A percentile compares a stretch with the other conserved stretches of the same genome.
These are phyloP conservation scores for Monilinia aucupariae DNA, from an alignment of 2,329 filamentous ascomycete species.

Conservation along the genomic window DNA sequence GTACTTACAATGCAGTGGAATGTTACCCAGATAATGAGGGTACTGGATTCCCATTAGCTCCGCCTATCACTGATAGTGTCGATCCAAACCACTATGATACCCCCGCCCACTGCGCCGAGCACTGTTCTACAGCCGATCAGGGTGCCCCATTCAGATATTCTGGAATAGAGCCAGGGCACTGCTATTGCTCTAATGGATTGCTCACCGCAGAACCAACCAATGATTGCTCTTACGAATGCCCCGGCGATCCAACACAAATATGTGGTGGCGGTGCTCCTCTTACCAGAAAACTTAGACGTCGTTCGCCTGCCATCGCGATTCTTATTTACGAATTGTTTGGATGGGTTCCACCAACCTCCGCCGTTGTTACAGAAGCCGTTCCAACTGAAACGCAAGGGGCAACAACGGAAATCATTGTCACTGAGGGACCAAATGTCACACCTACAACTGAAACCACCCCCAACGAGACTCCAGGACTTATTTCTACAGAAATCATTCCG, in stretches of 20 bases:
- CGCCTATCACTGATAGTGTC: background rate
- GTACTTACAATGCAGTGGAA: background rate
- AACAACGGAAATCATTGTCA: background rate
- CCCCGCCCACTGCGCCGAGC: background rate
- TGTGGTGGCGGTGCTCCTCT: background rate
- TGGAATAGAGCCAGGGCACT: constrained; percentile 9
- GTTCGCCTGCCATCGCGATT: background rate
- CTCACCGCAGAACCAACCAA: background rate
- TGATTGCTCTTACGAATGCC: constrained; percentile 1
- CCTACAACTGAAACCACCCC: background rate
- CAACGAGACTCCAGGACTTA: background rate
- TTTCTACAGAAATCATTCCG: background rate
- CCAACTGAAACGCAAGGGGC: background rate
- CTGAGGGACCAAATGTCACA: background rate
- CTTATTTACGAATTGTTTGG: background rate
- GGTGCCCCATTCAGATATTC: background rate
- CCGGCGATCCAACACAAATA: background rate
- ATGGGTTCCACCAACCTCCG: background rate
- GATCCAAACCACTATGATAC: background rate
- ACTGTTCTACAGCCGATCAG: constrained; percentile 4
- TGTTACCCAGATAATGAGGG: constrained; percentile 5
- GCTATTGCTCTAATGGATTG: background rate
- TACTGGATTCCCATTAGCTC: constrained; percentile 2
- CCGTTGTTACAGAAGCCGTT: background rate
- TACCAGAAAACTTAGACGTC: background rate